Base-by-base conservation (phyloP, 2,329 filamentous ascomycete species). In the Mycogone perniciosa region DNA sequence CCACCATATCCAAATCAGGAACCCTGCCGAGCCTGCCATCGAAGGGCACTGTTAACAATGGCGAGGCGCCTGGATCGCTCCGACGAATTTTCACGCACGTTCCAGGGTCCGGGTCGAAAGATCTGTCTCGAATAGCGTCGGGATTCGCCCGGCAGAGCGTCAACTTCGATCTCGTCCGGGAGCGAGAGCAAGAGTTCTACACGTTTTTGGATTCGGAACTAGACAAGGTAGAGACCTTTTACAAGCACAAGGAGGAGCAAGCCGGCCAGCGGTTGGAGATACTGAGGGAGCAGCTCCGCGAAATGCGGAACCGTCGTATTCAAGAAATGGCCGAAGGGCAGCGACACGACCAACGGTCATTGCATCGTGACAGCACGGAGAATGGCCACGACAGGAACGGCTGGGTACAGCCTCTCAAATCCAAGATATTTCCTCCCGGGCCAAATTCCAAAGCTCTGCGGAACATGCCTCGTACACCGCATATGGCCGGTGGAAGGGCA, bases 181-280 rank as follows among this genome's bases (percentile, higher is more conserved):
- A 84, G 51, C 79, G 83, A 13, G 85, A 95, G 66, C 79, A 78
- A n/a, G 88, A 96, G 10, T 97, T 99, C 64, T 92, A 91, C 66
- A 70, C 75, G 0, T 99, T 93, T 62, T 73, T 99, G 48, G 89
- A 96, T 59, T 73, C 73, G 7, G 87, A 99, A 69, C 74, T 99
- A 10, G 77, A 84, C n/a, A 99, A 97, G 69, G 89, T 99, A 8
- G 91, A 99, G 64, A 71, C 75, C 0, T 99, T 99, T 63, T 97
- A 97, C 72, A 84, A 81, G 59, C 72, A 81, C 58, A 96, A 96
- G 64, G 93, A 99, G 64, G 79, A 88, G 30, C 89, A 96, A 64
- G 89, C 92, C 0, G 86, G 82, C 0, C 73, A 84, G 49, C 81
- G 91, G 2, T 72, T 96, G 27, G 71, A 74, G 1, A 67, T 86